Conservation (phyloP, 345 rosid species). For the Euphorbia lathyris region DNA sequence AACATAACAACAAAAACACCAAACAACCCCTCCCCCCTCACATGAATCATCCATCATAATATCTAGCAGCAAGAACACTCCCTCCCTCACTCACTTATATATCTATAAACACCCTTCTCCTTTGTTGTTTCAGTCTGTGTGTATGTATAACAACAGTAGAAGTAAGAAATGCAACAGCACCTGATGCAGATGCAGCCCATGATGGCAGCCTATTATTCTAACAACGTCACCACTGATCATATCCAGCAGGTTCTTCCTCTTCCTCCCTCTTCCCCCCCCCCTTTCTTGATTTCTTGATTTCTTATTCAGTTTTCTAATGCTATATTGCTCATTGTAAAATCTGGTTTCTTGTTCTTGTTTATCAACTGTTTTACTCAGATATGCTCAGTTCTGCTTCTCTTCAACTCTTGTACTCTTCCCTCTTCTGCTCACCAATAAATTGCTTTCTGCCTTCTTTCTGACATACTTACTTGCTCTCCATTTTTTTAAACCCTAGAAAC, state of each 20-base stretch:
- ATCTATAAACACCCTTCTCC: too few species aligned
- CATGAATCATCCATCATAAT: slow-evolving; percentile 2
- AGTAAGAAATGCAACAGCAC: slow-evolving; percentile 73
- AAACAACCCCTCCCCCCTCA: too few species aligned
- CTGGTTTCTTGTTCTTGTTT: slow-evolving; percentile 19
- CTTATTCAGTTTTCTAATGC: too few species aligned
- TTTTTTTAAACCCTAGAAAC: too few species aligned
- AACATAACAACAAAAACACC: not conserved
- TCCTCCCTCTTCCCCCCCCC: not conserved
- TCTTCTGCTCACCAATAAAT: slow-evolving; percentile 9
- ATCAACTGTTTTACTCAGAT: slow-evolving; percentile 13
- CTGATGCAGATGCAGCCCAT: slow-evolving; percentile 99
- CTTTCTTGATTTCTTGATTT: slow-evolving; percentile 2
- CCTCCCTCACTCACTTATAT: too few species aligned
- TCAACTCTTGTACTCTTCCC: not conserved
- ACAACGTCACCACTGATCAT: slow-evolving; percentile 99
- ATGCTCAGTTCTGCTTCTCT: slow-evolving; percentile 17
- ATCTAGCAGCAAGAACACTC: slow-evolving; percentile 10
- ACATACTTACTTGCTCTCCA: too few species aligned
- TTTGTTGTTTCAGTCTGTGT: too few species aligned
- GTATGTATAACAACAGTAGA: slow-evolving; percentile 8
- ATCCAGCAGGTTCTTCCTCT: slow-evolving; percentile 78
- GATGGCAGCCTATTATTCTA: slow-evolving; percentile 99
- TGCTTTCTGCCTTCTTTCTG: not conserved
- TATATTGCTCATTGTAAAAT: too few species aligned